Base-by-base conservation (phyloP, 306 rosid genomes). In the Mucuna pruriens region DNA sequence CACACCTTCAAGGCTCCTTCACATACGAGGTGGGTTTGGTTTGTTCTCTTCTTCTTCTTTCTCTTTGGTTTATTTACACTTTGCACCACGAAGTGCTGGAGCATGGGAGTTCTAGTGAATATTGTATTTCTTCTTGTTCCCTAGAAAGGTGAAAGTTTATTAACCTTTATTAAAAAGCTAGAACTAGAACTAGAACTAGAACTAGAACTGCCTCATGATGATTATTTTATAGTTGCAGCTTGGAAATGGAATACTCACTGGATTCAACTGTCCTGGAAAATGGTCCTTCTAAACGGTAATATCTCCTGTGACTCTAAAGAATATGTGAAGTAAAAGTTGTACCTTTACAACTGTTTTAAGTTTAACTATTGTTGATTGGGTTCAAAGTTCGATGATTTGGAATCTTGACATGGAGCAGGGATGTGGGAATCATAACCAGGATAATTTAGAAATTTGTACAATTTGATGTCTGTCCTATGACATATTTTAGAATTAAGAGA, bases 221-320 rank as follows among this genome's bases (percentile, higher is more conserved):
- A 20, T 45, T 79, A 25, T 66, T 68, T 45, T 25, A 19, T 84
- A 49, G 70, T 71, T 77, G 73, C 88, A 91, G 94, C 71, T 74
- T 85, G 74, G 93, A 89, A 71, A 77, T 86, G 87, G 94, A 90
- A 62, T 79, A 83, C 86, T 80, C 92, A 22, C 63, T 66, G 64
- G 88, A 88, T 77, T 87, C 89, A 45, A 78, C 87, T 81, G 60
- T 73, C 75, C 11, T 79, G 81, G 97, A 90, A 85, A 86, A 69
- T 80, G 79, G 87, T 68, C 90, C 88, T 76, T 82, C 85, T 62
- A 95, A 95, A 81, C 85, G 98, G 99, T 92, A 85, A 61, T 46
- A n/a, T 69, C 77, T 49, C 23, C 12, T 55, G 4, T 80, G 67
- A 16, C 38, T 57, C 31, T 67, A 63, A 39, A 54, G 65, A 40